These are phyloP conservation scores for Penicillium vulpinum DNA, from an alignment of 2,329 filamentous ascomycete genomes.

Conservation along the genomic window DNA sequence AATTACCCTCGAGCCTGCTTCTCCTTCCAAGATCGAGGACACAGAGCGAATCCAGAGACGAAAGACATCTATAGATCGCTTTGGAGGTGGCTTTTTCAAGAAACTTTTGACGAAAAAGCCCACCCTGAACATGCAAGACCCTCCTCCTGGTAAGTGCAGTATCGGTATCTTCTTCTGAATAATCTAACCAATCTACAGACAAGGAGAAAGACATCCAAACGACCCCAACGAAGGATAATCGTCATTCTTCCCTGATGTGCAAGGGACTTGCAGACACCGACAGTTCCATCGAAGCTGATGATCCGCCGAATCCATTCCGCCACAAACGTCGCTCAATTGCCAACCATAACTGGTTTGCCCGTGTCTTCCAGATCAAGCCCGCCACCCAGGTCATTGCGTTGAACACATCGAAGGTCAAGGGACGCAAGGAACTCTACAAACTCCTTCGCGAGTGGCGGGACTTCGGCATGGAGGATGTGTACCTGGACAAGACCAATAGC, in stretches of 20 bases:
- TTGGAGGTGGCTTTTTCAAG: constrained; percentile 51
- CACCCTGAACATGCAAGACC: constrained; percentile 34
- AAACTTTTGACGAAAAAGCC: constrained; percentile 54
- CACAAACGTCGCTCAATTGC: constrained; percentile 18
- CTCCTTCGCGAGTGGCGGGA: constrained; percentile 77
- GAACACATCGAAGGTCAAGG: constrained; percentile 67
- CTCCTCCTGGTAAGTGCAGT: constrained; percentile 40
- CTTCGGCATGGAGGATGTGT: constrained; percentile 77
- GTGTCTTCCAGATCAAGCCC: constrained; percentile 86
- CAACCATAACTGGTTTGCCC: constrained; percentile 81
- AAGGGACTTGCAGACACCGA: constrained; percentile 18
- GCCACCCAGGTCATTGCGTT: constrained; percentile 75
- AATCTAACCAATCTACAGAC: constrained; percentile 1
- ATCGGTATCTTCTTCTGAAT: not conserved
- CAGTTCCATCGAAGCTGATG: constrained; percentile 19
- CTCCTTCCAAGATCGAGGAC: not conserved
- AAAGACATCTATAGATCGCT: constrained; percentile 30
- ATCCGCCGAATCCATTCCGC: constrained; percentile 11
- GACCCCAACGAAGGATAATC: constrained; percentile 8
- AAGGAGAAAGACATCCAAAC: constrained; percentile 3
- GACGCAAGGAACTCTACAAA: constrained; percentile 73
- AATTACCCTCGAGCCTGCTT: constrained; percentile 10
- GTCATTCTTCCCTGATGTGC: constrained; percentile 10
- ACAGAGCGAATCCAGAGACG: constrained; percentile 14
- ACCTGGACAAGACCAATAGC: constrained; percentile 75